Evolutionary conservation across 768 basidiomycete species (phyloP).

Genomic region (Cyclocybe aegerita): DNA sequence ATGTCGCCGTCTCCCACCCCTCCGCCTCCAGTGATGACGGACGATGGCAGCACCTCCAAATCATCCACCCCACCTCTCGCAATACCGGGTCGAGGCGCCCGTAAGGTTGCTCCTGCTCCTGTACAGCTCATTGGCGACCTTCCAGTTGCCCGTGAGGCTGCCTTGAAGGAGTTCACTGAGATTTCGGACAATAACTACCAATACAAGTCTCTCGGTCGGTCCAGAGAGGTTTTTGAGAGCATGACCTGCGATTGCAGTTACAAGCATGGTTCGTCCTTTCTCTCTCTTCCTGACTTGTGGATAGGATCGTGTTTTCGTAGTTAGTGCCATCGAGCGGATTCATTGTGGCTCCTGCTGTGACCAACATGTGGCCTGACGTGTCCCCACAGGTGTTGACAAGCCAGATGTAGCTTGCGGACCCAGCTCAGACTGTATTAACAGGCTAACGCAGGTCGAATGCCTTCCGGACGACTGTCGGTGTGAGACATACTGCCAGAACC

Average conservation of each 20-base stretch:
- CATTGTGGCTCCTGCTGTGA: slow-evolving; percentile 3
- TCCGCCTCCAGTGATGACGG: slow-evolving; percentile 30
- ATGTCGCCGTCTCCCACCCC: slow-evolving; percentile 32
- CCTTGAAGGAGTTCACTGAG: slow-evolving; percentile 69
- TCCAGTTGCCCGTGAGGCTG: slow-evolving; percentile 72
- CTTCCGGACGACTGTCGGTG: slow-evolving; percentile 88
- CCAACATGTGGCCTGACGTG: slow-evolving; percentile 24
- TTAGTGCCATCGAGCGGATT: neutral
- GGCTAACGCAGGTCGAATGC: slow-evolving; percentile 96
- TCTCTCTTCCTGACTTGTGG: slow-evolving; percentile 13
- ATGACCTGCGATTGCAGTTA: slow-evolving; percentile 94
- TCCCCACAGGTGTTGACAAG: slow-evolving; percentile 53
- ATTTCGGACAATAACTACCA: slow-evolving; percentile 84
- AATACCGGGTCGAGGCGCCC: slow-evolving; percentile 23
- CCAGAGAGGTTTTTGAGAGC: slow-evolving; percentile 86
- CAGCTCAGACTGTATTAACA: slow-evolving; percentile 93
- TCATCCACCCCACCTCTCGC: slow-evolving; percentile 40
- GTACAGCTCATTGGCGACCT: slow-evolving; percentile 81
- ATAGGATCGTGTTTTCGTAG: slow-evolving; percentile 15
- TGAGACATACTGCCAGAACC: slow-evolving; percentile 82
- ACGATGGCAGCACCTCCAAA: slow-evolving; percentile 33
- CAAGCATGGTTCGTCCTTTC: slow-evolving; percentile 68
- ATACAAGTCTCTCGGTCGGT: slow-evolving; percentile 82
- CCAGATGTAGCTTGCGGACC: slow-evolving; percentile 77
- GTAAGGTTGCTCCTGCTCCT: slow-evolving; percentile 34